Percentiles rank a stretch among this genome's conserved stretches.
Evolutionary conservation across 2,329 filamentous ascomycete genomes (phyloP).

Genomic region (Pestalotiopsis sp.): DNA sequence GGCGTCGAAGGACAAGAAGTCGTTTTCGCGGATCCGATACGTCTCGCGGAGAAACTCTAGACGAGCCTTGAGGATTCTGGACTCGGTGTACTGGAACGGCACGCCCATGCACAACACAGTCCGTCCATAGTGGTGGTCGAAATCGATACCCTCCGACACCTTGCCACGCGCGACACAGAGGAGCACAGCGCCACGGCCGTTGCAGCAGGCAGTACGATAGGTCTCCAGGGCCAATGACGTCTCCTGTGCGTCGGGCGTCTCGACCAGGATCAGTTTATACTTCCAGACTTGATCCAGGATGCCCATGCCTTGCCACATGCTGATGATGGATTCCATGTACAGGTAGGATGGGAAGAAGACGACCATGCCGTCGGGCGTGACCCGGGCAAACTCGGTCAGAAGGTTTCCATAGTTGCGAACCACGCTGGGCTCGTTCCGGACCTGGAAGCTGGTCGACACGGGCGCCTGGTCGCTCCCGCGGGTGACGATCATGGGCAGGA

Average conservation of each 20-base stretch:
- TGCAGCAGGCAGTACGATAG: conserved; percentile 96
- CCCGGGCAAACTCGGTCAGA: conserved; percentile 90
- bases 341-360: conserved; percentile 99
- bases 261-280: conserved; percentile 96
- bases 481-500: conserved; percentile 97
- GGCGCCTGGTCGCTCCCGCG: conserved; percentile 91
- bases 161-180: conserved; percentile 96
- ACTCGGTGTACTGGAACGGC: conserved; percentile 98
- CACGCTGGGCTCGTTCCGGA: conserved; percentile 94
- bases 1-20: conserved; percentile 97
- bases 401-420: conserved; percentile 95
- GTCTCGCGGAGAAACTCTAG: conserved; percentile 96
- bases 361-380: conserved; percentile 97
- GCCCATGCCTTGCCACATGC: conserved; percentile 99
- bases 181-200: conserved; percentile 89
- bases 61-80: conserved; percentile 91
- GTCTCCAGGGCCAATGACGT: conserved; percentile 95
- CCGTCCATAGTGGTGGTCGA: conserved; percentile 96
- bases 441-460: conserved; percentile 91
- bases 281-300: conserved; percentile 98
- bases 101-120: conserved; percentile 96
- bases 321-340: conserved; percentile 99
- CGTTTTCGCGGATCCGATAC: conserved; percentile 94
- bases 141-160: conserved; percentile 97
- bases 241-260: conserved; percentile 96